These are phyloP conservation scores for Schizosaccharomyces versatilis DNA, from an alignment of 1,139 yeast species.

Conservation along the genomic window DNA sequence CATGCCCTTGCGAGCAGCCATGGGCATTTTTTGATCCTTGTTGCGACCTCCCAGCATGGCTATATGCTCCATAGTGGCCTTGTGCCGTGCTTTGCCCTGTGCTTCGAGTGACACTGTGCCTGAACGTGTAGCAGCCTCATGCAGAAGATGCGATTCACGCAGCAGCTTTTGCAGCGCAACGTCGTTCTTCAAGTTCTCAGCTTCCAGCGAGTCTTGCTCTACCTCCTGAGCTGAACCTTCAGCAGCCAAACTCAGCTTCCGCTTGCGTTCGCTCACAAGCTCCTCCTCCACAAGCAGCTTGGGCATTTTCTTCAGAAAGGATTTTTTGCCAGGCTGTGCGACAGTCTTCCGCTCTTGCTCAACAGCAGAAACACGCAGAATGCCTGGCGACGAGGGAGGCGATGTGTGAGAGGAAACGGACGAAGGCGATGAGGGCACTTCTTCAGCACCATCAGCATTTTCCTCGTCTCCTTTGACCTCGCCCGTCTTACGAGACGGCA, in stretches of 20 bases:
- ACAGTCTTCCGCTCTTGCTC: background rate
- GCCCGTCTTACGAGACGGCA: too few relatives aligned
- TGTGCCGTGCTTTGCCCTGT: background rate
- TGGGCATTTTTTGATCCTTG: slow-evolving; percentile 1
- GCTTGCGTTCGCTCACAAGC: background rate
- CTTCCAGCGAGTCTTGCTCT: background rate
- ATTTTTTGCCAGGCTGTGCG: background rate
- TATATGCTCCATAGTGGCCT: background rate
- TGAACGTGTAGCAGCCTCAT: slow-evolving; percentile 4
- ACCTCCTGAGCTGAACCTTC: background rate
- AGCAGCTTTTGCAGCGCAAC: slow-evolving; percentile 9
- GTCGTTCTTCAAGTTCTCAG: slow-evolving; percentile 9
- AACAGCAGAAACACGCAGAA: background rate
- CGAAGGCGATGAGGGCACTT: too few relatives aligned
- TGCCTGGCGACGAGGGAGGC: background rate
- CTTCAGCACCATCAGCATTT: too few relatives aligned
- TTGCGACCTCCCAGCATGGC: background rate
- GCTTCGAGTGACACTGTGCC: background rate
- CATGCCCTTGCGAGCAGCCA: slow-evolving; percentile 1
- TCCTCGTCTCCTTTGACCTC: too few relatives aligned
- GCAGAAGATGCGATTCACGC: slow-evolving; percentile 10
- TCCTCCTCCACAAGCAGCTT: background rate
- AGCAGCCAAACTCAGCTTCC: background rate
- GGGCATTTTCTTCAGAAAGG: slow-evolving; percentile 1
- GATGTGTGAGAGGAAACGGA: too few relatives aligned